Evolutionary conservation across 2,329 filamentous ascomycete species (phyloP).

Genomic region (Fusarium sp.): DNA sequence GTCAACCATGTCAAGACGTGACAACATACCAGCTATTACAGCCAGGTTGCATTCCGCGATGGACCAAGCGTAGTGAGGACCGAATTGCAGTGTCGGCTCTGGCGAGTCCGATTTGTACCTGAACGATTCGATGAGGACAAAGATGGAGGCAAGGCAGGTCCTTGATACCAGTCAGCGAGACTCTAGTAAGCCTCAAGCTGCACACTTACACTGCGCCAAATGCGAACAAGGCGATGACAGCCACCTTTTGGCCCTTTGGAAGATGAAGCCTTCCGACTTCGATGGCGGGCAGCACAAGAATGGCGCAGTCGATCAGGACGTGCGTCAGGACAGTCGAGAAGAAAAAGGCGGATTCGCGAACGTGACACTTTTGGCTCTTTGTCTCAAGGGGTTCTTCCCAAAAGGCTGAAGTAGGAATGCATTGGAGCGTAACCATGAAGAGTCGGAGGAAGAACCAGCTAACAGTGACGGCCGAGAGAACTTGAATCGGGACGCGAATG

Average conservation of each 20-base stretch:
- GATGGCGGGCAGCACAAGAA: conserved; percentile 47
- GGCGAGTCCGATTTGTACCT: conserved; percentile 35
- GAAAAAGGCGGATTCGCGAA: conserved; percentile 48
- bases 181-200: not conserved
- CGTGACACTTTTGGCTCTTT: conserved; percentile 42
- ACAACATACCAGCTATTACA: conserved; percentile 41
- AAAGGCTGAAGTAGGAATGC: conserved; percentile 47
- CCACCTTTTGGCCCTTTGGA: conserved; percentile 43
- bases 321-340: conserved; percentile 48
- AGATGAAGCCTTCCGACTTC: conserved; percentile 48
- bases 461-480: conserved; percentile 38
- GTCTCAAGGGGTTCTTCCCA: conserved; percentile 46
- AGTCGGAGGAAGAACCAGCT: conserved; percentile 46
- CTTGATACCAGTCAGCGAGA: not conserved
- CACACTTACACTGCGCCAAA: conserved; percentile 44
- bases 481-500: conserved; percentile 44
- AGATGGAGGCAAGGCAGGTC: conserved; percentile 43
- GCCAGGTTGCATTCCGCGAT: conserved; percentile 46
- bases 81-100: conserved; percentile 43
- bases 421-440: conserved; percentile 49
- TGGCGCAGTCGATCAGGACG: conserved; percentile 47
- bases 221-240: conserved; percentile 45
- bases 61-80: conserved; percentile 44
- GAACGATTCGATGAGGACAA: conserved; percentile 42
- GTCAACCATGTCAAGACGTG: fast-evolving